Conservation (phyloP, 2,329 filamentous ascomycete species). For the Akanthomyces dipterigenus region DNA sequence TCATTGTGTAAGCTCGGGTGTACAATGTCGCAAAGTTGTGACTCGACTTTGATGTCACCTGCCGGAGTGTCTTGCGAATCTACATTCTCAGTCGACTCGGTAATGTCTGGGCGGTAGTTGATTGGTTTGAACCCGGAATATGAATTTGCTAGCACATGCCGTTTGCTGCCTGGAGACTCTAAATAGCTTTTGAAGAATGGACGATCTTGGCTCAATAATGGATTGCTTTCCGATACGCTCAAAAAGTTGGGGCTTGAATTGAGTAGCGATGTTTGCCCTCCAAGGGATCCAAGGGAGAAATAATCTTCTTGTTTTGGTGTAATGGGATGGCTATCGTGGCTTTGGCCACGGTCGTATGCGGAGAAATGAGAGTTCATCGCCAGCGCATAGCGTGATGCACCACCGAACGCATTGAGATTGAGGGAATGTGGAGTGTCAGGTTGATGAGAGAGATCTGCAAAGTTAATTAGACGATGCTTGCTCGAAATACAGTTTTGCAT, state of each 20-base stretch:
- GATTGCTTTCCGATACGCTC: slow-evolving; percentile 9
- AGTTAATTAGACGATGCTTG: neutral
- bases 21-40: slow-evolving; percentile 20
- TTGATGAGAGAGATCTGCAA: neutral
- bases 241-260: slow-evolving; percentile 9
- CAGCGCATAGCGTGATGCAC: slow-evolving; percentile 3
- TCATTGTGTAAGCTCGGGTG: neutral
- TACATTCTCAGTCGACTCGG: slow-evolving; percentile 15
- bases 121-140: slow-evolving; percentile 25
- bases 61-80: slow-evolving; percentile 7
- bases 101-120: slow-evolving; percentile 19
- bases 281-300: slow-evolving; percentile 6
- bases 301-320: slow-evolving; percentile 9
- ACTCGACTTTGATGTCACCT: slow-evolving; percentile 20
- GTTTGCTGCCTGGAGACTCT: slow-evolving; percentile 12
- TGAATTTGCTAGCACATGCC: slow-evolving; percentile 15
- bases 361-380: slow-evolving; percentile 9
- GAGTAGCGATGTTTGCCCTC: neutral
- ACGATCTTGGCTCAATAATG: slow-evolving; percentile 7
- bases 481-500: too few relatives aligned
- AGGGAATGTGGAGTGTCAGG: neutral
- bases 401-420: neutral
- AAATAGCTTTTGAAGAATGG: slow-evolving; percentile 19
- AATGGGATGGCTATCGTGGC: neutral
- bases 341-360: neutral